A percentile compares a stretch with the other conserved stretches of the same genome.
Conservation (phyloP, 441 rosid species). For the Melastoma candidum region DNA sequence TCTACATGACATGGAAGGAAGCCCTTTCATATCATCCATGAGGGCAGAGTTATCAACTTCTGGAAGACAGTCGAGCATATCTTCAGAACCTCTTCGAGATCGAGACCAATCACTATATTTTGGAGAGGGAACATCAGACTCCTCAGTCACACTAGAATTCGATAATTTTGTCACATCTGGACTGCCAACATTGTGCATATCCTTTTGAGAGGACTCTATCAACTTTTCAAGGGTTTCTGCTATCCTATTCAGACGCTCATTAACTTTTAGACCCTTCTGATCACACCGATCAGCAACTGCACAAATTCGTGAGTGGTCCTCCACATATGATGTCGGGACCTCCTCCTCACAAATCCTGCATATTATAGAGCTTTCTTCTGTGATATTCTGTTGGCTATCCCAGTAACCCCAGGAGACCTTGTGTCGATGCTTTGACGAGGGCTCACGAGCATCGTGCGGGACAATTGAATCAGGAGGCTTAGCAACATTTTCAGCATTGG, state of each 20-base stretch:
- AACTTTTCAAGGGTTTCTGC: constrained; percentile 91
- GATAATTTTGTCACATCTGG: constrained; percentile 86
- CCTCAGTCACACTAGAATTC: constrained; percentile 81
- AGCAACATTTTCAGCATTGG: constrained; percentile 33
- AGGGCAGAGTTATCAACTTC: constrained; percentile 69
- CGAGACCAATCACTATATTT: constrained; percentile 94
- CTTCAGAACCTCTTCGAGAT: constrained; percentile 71
- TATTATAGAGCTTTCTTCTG: constrained; percentile 78
- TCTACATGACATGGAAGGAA: constrained; percentile 87
- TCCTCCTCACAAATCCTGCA: constrained; percentile 99
- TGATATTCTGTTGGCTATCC: constrained; percentile 61
- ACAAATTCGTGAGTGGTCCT: constrained; percentile 94
- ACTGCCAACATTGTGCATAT: constrained; percentile 60
- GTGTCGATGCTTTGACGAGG: constrained; percentile 64
- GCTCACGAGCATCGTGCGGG: constrained; percentile 54
- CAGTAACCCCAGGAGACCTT: constrained; percentile 89
- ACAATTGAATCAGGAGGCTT: constrained; percentile 39
- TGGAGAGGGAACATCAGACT: constrained; percentile 79
- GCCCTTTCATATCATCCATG: constrained; percentile 86
- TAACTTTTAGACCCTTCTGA: constrained; percentile 70
- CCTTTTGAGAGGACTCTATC: constrained; percentile 74
- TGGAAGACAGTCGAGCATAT: constrained; percentile 93
- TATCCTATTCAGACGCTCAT: constrained; percentile 79
- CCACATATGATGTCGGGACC: constrained; percentile 77
- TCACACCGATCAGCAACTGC: constrained; percentile 90